These are phyloP conservation scores for Millerozyma miso DNA, from an alignment of 805 yeast species.

Conservation along the genomic window DNA sequence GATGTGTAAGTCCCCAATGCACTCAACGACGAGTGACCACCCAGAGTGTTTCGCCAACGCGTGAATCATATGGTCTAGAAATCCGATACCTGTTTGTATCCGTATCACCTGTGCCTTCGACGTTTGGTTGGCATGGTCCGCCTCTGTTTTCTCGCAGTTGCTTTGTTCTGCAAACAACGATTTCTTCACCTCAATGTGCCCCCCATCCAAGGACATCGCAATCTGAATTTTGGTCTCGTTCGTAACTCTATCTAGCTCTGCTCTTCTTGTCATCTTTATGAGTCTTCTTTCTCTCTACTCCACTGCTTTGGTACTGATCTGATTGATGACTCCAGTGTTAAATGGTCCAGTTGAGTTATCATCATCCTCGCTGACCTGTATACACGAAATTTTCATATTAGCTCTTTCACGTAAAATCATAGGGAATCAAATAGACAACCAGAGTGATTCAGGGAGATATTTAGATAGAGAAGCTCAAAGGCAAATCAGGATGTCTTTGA, in stretches of 20 bases:
- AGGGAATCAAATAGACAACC: too few relatives aligned
- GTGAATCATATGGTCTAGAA: constrained; percentile 94
- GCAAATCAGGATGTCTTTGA: background rate
- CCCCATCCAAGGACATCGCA: constrained; percentile 82
- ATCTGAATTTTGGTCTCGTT: constrained; percentile 93
- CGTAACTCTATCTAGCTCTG: constrained; percentile 64
- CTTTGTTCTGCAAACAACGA: constrained; percentile 44
- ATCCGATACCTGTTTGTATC: constrained; percentile 90
- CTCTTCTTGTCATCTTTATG: constrained; percentile 23
- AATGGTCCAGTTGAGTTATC: background rate
- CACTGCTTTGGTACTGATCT: background rate
- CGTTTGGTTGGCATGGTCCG: constrained; percentile 62
- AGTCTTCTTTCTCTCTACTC: background rate
- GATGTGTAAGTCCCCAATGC: constrained; percentile 90
- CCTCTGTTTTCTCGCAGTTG: constrained; percentile 16
- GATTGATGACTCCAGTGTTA: background rate
- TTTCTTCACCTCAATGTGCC: constrained; percentile 58
- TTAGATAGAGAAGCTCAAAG: background rate
- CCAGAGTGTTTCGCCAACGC: constrained; percentile 97
- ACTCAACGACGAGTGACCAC: constrained; percentile 86
- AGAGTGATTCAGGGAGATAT: background rate
- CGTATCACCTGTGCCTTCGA: constrained; percentile 70
- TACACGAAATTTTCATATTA: background rate
- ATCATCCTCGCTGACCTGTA: background rate
- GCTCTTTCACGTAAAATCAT: background rate